Evolutionary conservation across 2,329 filamentous ascomycete genomes (phyloP).

Genomic region (Talaromyces sp.): DNA sequence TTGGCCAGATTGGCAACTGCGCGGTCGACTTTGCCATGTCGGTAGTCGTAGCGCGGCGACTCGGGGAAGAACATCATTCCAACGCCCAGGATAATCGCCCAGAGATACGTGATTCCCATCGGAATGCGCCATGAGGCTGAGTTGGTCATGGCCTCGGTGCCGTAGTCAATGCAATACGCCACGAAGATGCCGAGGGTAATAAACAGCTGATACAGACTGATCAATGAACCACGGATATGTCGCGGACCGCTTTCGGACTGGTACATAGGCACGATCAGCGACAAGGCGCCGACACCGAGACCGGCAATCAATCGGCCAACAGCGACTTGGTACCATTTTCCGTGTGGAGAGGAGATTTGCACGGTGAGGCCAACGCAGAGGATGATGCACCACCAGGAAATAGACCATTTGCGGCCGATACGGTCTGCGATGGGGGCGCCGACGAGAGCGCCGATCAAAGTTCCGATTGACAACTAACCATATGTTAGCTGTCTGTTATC

Average conservation of each 20-base stretch:
- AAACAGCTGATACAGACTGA: conserved; percentile 47
- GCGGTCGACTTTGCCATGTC: conserved; percentile 51
- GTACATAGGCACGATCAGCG: conserved; percentile 46
- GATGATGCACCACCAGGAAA: conserved; percentile 39
- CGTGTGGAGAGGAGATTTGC: conserved; percentile 38
- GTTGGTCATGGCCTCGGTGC: conserved; percentile 32
- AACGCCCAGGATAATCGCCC: conserved; percentile 52
- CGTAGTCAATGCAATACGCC: conserved; percentile 48
- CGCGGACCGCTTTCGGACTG: conserved; percentile 44
- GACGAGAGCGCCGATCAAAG: conserved; percentile 41
- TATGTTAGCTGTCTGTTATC: neutral
- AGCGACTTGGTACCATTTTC: conserved; percentile 41
- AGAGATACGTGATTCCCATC: conserved; percentile 58
- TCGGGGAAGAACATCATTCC: conserved; percentile 57
- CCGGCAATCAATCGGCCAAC: conserved; percentile 45
- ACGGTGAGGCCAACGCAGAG: conserved; percentile 41
- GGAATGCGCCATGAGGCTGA: conserved; percentile 49
- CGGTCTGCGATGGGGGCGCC: conserved; percentile 43
- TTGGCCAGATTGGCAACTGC: conserved; percentile 52
- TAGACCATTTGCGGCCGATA: conserved; percentile 43
- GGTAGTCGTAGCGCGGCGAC: conserved; percentile 57
- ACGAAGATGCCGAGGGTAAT: conserved; percentile 48
- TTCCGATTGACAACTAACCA: conserved; percentile 42
- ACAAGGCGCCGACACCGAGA: conserved; percentile 43
- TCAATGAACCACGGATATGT: conserved; percentile 44